Percentiles rank a stretch among this genome's conserved stretches.
phyloP scores from a whole-genome alignment of 2,329 filamentous ascomycete species.

The Trichoderma sp. region DNA sequence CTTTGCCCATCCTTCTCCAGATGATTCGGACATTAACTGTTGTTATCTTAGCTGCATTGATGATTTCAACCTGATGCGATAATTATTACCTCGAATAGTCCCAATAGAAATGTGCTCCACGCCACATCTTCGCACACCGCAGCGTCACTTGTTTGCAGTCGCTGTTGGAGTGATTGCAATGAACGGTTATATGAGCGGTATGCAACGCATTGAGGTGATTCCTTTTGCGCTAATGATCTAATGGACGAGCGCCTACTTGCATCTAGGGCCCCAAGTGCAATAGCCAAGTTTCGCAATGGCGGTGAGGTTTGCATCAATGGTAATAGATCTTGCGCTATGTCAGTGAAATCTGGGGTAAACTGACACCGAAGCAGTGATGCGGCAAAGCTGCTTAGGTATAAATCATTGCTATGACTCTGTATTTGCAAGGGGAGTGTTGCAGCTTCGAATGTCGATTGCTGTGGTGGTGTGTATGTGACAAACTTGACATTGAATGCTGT shows the following conservation, averaged over 20 bases:
- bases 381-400: slow-evolving; percentile 24
- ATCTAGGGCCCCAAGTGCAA: slow-evolving; percentile 31
- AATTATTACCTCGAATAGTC: slow-evolving; percentile 29
- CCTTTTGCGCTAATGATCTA: neutral
- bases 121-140: slow-evolving; percentile 21
- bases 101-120: slow-evolving; percentile 30
- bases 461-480: neutral
- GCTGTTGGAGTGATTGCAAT: slow-evolving; percentile 21
- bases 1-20: slow-evolving; percentile 28
- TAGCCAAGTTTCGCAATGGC: slow-evolving; percentile 22
- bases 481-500: slow-evolving; percentile 13
- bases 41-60: neutral
- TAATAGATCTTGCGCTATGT: slow-evolving; percentile 17
- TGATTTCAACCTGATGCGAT: accelerated
- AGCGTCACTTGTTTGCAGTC: neutral
- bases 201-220: slow-evolving; percentile 10
- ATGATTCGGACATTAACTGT: slow-evolving; percentile 29
- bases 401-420: neutral
- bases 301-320: slow-evolving; percentile 23
- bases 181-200: slow-evolving; percentile 26
- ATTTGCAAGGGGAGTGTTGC: neutral
- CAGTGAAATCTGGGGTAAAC: slow-evolving; percentile 23
- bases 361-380: slow-evolving; percentile 24
- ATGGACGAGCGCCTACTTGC: slow-evolving; percentile 23
- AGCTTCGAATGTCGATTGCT: neutral